Percentiles rank a stretch among this genome's conserved stretches.
Conservation (phyloP, 1,284 basidiomycete genomes). For the Irpex rosettiformis region DNA sequence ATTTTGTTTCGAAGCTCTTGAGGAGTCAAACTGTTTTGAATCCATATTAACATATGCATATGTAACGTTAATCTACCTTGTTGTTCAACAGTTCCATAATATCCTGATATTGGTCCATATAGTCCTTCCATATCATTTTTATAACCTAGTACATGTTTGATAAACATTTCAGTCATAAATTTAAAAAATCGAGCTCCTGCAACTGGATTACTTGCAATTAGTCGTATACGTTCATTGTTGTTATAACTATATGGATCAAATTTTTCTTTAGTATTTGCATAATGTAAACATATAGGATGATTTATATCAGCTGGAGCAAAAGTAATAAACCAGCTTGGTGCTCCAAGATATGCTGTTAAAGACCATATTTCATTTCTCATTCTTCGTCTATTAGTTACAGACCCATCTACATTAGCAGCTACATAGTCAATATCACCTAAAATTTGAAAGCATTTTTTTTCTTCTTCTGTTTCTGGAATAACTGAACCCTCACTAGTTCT, state of each 20-base stretch:
- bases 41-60: constrained; percentile 22
- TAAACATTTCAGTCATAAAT: constrained; percentile 21
- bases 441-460: neutral
- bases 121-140: constrained; percentile 18
- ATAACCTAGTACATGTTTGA: constrained; percentile 28
- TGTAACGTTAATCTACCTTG: constrained; percentile 33
- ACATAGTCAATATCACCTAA: neutral
- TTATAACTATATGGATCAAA: neutral
- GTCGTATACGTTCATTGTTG: constrained; percentile 4
- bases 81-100: constrained; percentile 35
- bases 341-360: neutral
- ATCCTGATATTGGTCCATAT: constrained; percentile 27
- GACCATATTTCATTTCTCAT: neutral
- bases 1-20: constrained; percentile 25
- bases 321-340: neutral
- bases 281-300: neutral
- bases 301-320: neutral
- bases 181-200: constrained; percentile 16
- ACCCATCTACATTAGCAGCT: neutral
- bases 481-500: neutral
- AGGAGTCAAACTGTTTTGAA: constrained; percentile 10
- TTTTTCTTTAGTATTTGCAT: neutral
- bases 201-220: constrained; percentile 30
- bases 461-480: neutral
- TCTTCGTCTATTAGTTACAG: neutral